Evolutionary conservation across 192 early-diverging fungal genomes (phyloP).

Genomic region (Gonapodya prolifera): DNA sequence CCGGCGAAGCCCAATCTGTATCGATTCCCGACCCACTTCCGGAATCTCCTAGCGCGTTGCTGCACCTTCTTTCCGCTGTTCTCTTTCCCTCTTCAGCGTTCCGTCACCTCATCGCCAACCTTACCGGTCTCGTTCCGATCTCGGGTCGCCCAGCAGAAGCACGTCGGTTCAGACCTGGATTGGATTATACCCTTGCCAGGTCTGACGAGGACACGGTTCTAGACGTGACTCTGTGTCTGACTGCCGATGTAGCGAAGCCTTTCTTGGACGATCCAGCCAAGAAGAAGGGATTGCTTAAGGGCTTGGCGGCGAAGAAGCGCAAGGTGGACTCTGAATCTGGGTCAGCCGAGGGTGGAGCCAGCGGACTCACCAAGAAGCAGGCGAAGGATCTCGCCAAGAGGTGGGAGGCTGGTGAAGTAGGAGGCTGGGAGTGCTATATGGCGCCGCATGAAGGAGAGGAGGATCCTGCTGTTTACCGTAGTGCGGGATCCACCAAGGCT

Average conservation of each 20-base stretch:
- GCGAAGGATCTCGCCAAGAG: no score
- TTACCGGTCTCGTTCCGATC: conserved; percentile 34
- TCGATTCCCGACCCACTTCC: no score
- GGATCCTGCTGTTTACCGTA: no score
- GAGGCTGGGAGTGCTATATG: conserved; percentile 71
- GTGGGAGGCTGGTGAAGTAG: conserved; percentile 52
- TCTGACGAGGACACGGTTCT: background rate
- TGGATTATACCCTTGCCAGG: conserved; percentile 64
- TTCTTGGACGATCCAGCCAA: background rate
- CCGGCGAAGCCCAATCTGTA: no score
- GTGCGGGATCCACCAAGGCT: no score
- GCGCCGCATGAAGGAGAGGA: conserved; percentile 54
- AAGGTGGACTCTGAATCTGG: background rate
- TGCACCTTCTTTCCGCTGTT: conserved; percentile 23
- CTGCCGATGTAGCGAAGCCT: no score
- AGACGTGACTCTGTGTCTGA: no score
- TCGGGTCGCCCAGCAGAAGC: conserved; percentile 36
- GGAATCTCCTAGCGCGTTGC: conserved; percentile 13
- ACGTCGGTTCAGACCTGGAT: conserved; percentile 63
- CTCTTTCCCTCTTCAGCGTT: conserved; percentile 43
- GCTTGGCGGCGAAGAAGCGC: no score
- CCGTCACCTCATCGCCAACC: conserved; percentile 38
- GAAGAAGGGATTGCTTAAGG: no score
- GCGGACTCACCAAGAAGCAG: no score
- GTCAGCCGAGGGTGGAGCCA: conserved; percentile 11